Conservation (phyloP, 495 filamentous ascomycete genomes). For the Sabuloglossum arenarium region DNA sequence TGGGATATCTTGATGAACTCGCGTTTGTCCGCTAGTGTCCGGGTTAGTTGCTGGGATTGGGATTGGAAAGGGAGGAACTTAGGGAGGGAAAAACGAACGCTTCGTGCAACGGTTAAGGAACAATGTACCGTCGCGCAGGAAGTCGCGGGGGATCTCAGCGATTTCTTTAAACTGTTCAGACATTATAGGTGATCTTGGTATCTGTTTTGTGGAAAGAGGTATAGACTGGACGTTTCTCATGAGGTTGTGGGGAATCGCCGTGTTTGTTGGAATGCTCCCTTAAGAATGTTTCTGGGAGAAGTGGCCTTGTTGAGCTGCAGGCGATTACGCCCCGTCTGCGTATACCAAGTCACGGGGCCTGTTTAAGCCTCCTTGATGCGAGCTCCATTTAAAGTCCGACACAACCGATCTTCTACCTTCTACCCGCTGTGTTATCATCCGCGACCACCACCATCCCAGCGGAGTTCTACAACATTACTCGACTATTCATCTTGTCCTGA, state of each 20-base stretch:
- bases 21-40: conserved; percentile 42
- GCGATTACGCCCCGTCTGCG: background rate
- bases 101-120: conserved; percentile 74
- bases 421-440: background rate
- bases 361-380: background rate
- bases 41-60: background rate
- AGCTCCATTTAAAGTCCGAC: background rate
- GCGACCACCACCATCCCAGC: background rate
- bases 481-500: background rate
- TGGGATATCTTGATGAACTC: conserved; percentile 93
- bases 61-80: background rate
- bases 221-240: too few species aligned
- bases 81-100: conserved; percentile 31
- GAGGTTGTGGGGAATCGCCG: too few species aligned
- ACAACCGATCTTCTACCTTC: background rate
- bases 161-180: conserved; percentile 62
- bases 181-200: conserved; percentile 20
- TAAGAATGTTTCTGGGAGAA: background rate
- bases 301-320: background rate
- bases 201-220: background rate
- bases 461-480: background rate
- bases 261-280: too few species aligned
- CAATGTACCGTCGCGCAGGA: conserved; percentile 57
- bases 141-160: conserved; percentile 63
- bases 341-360: background rate